Conservation (phyloP, 768 basidiomycete genomes). For the Tylopilus felleus region DNA sequence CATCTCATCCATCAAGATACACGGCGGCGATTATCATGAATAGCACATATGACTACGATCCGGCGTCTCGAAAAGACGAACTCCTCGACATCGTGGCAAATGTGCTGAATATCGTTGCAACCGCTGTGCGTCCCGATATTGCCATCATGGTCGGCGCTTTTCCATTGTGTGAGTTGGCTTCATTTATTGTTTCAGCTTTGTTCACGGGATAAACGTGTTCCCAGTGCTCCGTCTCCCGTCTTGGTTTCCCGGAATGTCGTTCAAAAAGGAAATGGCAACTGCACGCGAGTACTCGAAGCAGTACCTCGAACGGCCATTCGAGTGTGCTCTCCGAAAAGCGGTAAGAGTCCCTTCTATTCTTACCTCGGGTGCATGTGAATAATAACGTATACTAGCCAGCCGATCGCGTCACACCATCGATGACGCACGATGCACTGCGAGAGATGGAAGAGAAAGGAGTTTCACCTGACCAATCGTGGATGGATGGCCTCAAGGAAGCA, state of each 20-base stretch:
- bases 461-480: not conserved
- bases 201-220: too few relatives aligned
- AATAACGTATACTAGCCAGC: not conserved
- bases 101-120: not conserved
- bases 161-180: not conserved
- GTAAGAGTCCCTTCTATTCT: not conserved
- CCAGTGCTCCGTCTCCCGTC: not conserved
- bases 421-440: not conserved
- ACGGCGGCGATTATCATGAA: not conserved
- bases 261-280: not conserved
- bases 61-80: conserved; percentile 1
- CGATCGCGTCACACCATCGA: not conserved
- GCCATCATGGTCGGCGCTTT: not conserved
- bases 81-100: not conserved
- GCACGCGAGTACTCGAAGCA: not conserved
- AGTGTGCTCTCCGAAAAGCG: not conserved
- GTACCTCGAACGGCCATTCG: not conserved
- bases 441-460: not conserved
- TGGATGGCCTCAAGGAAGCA: not conserved
- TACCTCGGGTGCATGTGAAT: not conserved
- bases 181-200: not conserved
- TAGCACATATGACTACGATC: conserved; percentile 2
- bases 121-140: not conserved
- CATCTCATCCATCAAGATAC: not conserved
- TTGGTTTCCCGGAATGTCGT: not conserved